Evolutionary conservation across 371 early-diverging fungal species (phyloP).

Genomic region (Rhizomucor miehei): DNA sequence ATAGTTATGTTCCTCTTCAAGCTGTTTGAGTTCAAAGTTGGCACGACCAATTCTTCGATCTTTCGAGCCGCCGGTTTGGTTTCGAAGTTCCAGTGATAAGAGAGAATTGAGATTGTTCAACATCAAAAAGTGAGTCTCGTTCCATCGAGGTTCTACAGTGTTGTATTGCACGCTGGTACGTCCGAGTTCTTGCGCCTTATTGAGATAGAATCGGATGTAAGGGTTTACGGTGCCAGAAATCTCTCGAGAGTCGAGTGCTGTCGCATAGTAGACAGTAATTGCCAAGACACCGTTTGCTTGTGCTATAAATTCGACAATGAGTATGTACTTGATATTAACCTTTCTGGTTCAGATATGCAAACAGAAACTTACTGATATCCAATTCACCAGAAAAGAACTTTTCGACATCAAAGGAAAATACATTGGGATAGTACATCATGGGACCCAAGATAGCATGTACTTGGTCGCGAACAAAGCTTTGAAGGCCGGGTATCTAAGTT

Average conservation of each 20-base stretch:
- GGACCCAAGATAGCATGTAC: constrained; percentile 71
- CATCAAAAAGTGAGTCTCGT: constrained; percentile 56
- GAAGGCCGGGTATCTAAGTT: constrained; percentile 78
- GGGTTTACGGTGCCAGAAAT: constrained; percentile 80
- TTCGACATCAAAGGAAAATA: constrained; percentile 80
- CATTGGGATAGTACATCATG: constrained; percentile 86
- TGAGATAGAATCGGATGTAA: constrained; percentile 71
- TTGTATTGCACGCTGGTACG: constrained; percentile 60
- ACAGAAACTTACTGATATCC: constrained; percentile 33
- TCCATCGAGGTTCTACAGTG: constrained; percentile 60
- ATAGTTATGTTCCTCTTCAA: constrained; percentile 49
- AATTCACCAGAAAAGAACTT: constrained; percentile 70
- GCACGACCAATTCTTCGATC: constrained; percentile 46
- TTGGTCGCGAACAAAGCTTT: constrained; percentile 78
- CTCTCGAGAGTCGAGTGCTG: constrained; percentile 75
- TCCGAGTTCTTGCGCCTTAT: constrained; percentile 71
- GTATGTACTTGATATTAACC: background rate
- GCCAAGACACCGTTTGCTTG: constrained; percentile 85
- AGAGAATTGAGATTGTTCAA: constrained; percentile 55
- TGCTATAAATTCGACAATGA: constrained; percentile 29
- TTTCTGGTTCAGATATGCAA: no score
- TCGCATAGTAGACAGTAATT: constrained; percentile 74
- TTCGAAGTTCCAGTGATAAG: constrained; percentile 43
- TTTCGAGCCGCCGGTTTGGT: constrained; percentile 23
- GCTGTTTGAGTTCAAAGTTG: constrained; percentile 47